Percentiles rank a stretch among this genome's conserved stretches.
Evolutionary conservation across 768 basidiomycete species (phyloP).

Genomic region (Gymnopilus junonius): DNA sequence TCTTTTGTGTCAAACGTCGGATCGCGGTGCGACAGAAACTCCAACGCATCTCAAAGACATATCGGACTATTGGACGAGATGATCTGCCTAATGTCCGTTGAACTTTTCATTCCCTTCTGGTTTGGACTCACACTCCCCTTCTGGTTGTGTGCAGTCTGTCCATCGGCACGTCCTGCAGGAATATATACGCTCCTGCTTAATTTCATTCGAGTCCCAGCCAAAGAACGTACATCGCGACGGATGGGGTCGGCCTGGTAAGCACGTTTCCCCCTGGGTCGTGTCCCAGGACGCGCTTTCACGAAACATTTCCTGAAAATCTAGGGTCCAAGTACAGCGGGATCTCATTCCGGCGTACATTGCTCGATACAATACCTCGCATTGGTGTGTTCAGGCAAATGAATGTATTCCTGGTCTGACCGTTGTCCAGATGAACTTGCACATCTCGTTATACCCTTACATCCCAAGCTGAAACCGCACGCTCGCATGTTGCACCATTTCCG

Average conservation of each 20-base stretch:
- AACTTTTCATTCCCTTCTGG: background rate
- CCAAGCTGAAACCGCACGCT: constrained; percentile 67
- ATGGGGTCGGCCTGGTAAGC: constrained; percentile 72
- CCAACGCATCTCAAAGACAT: constrained; percentile 68
- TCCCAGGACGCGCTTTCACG: background rate
- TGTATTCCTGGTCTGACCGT: background rate
- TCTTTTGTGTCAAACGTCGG: constrained; percentile 70
- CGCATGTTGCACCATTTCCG: constrained; percentile 85
- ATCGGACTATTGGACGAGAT: constrained; percentile 50
- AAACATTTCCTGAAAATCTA: constrained; percentile 17
- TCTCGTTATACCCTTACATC: constrained; percentile 73
- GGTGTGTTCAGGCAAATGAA: constrained; percentile 46
- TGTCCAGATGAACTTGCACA: constrained; percentile 68
- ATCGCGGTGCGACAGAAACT: constrained; percentile 67
- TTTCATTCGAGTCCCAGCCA: constrained; percentile 74
- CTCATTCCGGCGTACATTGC: constrained; percentile 68
- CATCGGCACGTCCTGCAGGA: constrained; percentile 74
- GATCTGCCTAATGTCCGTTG: constrained; percentile 65
- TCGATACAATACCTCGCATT: constrained; percentile 71
- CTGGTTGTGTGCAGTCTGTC: constrained; percentile 49
- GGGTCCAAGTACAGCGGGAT: constrained; percentile 65
- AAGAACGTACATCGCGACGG: constrained; percentile 69
- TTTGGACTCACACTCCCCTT: background rate
- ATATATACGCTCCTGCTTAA: constrained; percentile 73
- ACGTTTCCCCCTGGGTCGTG: background rate